Evolutionary conservation across 768 basidiomycete species (phyloP).

Genomic region (Albatrellus ellisii): DNA sequence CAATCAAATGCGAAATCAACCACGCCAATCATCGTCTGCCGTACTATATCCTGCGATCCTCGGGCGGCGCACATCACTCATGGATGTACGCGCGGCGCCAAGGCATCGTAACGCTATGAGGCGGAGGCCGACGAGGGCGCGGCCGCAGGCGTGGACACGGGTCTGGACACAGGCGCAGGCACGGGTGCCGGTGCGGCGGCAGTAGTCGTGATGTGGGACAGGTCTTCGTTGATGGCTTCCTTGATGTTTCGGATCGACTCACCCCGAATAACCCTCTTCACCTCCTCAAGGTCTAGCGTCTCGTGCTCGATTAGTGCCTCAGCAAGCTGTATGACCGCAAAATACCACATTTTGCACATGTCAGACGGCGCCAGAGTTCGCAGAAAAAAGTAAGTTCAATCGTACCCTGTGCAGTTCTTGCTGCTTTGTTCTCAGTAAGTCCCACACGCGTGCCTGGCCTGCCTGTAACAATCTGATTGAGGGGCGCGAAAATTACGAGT

Average conservation of each 20-base stretch:
- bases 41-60: no score
- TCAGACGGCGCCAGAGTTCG: background rate
- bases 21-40: no score
- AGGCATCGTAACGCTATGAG: no score
- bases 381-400: background rate
- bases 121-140: no score
- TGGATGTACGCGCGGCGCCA: no score
- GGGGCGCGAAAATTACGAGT: background rate
- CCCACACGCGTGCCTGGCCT: constrained; percentile 52
- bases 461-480: constrained; percentile 25
- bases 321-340: constrained; percentile 47
- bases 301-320: constrained; percentile 90
- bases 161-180: background rate
- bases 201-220: constrained; percentile 12
- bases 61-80: no score
- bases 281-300: constrained; percentile 80
- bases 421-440: constrained; percentile 50
- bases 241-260: constrained; percentile 61
- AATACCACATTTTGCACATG: background rate
- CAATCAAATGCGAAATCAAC: no score
- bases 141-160: constrained; percentile 2
- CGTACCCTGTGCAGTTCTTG: constrained; percentile 67
- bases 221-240: constrained; percentile 51
- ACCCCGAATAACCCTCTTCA: constrained; percentile 73
- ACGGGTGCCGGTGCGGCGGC: background rate